Base-by-base conservation (phyloP, 1,284 basidiomycete genomes). In the Rhodotorula mucilaginosa region DNA sequence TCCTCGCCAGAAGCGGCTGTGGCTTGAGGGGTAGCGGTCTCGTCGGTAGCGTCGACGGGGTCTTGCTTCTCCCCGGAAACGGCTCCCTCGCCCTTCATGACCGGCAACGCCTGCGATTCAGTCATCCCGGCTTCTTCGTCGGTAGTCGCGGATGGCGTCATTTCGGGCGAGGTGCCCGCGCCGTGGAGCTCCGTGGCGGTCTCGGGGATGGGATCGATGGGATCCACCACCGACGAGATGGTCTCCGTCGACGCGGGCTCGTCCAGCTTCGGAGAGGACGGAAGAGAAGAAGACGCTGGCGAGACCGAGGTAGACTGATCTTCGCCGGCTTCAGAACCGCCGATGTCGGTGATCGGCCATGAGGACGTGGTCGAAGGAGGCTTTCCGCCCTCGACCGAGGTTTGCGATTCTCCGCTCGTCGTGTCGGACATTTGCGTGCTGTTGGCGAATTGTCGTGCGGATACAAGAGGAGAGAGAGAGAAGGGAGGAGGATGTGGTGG, bases 281-380 rank as follows among this genome's bases (percentile, higher is more conserved):
- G 26, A 29, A 31, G 13, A 7, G n/a, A 44, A 31, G 44, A 16
- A 18, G 54, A 44, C 44, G n/a, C 18, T n/a, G 46, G 26, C n/a
- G 47, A 19, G 49, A 51, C 18, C 39, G 34, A 21, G 12, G 39
- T 10, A 13, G 59, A 44, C 7, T 31, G 15, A 23, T 13, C 3
- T 19, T 21, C 48, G 26, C 48, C 52, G 16, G 29, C 44, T 7
- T 67, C 65, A 21, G 59, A 46, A 3, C 21, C 13, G 1, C n/a
- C 58, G 29, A 60, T 15, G 7, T 61, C 64, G 10, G 34, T 65
- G 23, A 49, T 23, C 10, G 64, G 60, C 65, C 65, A 67, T 10
- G 54, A 61, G 21, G 49, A 34, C 3, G 60, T 10, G 34, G 66
- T 49, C 15, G 61, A 68, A 3, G 48, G 23, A 3, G 60, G 21